These are phyloP conservation scores for Ustilago lituana DNA, from an alignment of 1,284 basidiomycete species.

Conservation along the genomic window DNA sequence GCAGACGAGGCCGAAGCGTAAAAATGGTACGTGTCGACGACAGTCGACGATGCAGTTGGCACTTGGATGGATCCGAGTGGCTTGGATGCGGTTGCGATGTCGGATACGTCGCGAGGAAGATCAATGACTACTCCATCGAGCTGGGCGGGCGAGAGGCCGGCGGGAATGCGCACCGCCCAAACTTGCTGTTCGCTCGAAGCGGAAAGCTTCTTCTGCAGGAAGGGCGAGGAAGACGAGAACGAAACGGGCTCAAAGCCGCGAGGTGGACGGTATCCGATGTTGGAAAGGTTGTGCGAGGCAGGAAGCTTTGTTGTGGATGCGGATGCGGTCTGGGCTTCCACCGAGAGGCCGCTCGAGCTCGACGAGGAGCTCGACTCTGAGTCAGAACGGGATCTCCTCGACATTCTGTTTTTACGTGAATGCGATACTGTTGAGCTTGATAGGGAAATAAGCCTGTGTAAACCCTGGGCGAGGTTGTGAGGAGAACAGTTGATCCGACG, in stretches of 20 bases:
- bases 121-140: constrained; percentile 43
- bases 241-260: constrained; percentile 37
- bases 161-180: constrained; percentile 44
- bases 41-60: constrained; percentile 5
- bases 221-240: constrained; percentile 16
- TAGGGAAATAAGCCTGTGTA: too few relatives aligned
- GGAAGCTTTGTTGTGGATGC: constrained; percentile 32
- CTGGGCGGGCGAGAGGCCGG: constrained; percentile 30
- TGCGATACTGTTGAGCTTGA: neutral
- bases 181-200: constrained; percentile 26
- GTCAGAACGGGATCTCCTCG: constrained; percentile 30
- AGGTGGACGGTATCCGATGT: constrained; percentile 41
- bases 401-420: constrained; percentile 9
- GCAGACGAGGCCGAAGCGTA: constrained; percentile 20
- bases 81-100: constrained; percentile 16
- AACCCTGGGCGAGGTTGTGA: too few relatives aligned
- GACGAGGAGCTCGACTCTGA: constrained; percentile 40
- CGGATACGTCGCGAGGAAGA: constrained; percentile 18
- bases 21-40: constrained; percentile 43
- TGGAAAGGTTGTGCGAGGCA: constrained; percentile 29
- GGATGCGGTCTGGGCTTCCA: constrained; percentile 26
- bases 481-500: too few relatives aligned
- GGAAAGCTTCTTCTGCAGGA: constrained; percentile 27
- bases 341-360: constrained; percentile 35
- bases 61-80: constrained; percentile 25